Base-by-base conservation (phyloP, 208 protist species). In the Leishmania tropica region DNA sequence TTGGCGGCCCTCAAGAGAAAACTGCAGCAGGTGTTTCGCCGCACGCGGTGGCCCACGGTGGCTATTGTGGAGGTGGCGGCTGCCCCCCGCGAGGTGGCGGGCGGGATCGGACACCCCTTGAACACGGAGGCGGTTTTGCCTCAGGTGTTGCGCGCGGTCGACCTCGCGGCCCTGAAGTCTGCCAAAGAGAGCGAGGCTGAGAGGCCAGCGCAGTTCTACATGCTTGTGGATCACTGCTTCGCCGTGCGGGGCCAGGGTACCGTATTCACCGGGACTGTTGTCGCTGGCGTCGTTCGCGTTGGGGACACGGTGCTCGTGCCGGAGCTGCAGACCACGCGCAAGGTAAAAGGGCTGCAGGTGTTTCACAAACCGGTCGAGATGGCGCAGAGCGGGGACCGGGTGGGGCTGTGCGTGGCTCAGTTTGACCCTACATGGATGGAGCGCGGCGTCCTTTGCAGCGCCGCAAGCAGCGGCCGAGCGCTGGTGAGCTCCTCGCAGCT, bases 151-250 rank as follows among this genome's bases (percentile, higher is more conserved):
- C 54, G 28, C 35, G 73, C 83, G 7, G 81, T 93, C 15, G 78
- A 90, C 64, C 76, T 86, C 11, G 42, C n/a, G 1, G 76, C 53
- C 21, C 56, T 93, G 47, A 87, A 85, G 47, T 28, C 75, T n/a
- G 80, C 53, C 4, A 75, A 73, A 35, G 75, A 78, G 35, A 76
- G 78, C 21, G 84, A 89, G 11, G 35, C 40, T 0, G 48, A 60
- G 53, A 62, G 74, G 28, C 51, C 65, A n/a, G 53, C 67, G 10
- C 31, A 54, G 19, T 99, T 99, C 71, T 82, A 98, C 70, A 98
- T 99, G 92, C 91, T 98, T 47, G 91, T 99, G 78, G 99, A 99
- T 85, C 99, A 99, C 88, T 99, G 99, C 92, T 99, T 99, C 88
- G 89, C 90, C 28, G 95, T 99, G 54, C 96, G 98, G 48, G 98